Percentiles rank a stretch among this genome's conserved stretches.
Evolutionary conservation across 2,329 filamentous ascomycete genomes (phyloP).

Genomic region (Colletotrichum theobromicola): DNA sequence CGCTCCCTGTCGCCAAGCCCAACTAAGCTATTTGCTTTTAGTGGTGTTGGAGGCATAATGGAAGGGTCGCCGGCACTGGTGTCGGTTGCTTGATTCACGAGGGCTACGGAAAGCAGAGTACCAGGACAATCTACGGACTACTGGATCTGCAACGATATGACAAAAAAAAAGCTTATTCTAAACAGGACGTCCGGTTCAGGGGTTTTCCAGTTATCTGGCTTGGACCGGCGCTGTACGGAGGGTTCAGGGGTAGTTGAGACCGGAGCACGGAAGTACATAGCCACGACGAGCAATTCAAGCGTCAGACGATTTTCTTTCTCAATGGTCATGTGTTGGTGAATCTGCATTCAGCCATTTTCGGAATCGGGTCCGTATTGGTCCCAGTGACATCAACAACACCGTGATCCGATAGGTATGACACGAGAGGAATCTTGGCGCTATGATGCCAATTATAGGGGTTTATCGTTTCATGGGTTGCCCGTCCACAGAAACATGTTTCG

Average conservation of each 20-base stretch:
- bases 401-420: neutral
- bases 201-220: neutral
- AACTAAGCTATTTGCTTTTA: neutral
- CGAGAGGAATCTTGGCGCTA: neutral
- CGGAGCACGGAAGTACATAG: constrained; percentile 2
- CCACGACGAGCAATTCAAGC: constrained; percentile 1
- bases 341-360: no score
- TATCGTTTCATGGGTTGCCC: constrained; percentile 9
- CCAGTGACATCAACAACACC: neutral
- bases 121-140: neutral
- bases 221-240: neutral
- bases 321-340: neutral
- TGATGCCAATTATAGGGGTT: neutral
- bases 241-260: neutral
- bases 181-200: neutral
- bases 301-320: neutral
- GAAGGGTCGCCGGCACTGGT: constrained; percentile 5
- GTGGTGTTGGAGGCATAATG: neutral
- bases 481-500: constrained; percentile 15
- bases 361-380: neutral
- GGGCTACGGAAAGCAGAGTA: neutral
- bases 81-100: neutral
- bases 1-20: neutral
- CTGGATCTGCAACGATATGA: neutral
- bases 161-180: neutral